Percentiles rank a stretch among this genome's conserved stretches.
Conservation (phyloP, 2,329 filamentous ascomycete genomes). For the Ceratocystis variospora region DNA sequence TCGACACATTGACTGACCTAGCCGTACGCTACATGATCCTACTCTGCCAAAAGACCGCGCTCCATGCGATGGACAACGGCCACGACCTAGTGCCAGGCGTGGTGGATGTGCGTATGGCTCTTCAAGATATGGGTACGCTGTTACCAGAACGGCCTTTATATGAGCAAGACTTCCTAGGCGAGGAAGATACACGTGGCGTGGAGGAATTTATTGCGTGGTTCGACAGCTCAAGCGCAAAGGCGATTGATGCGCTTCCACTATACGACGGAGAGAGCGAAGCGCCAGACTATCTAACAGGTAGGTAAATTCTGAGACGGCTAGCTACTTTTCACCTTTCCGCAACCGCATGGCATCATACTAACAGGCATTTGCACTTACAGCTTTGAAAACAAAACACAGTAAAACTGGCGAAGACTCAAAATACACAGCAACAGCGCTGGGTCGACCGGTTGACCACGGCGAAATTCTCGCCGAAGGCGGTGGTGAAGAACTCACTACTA, state of each 20-base stretch:
- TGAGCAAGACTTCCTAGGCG: constrained; percentile 54
- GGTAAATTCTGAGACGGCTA: background rate
- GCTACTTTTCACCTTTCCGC: background rate
- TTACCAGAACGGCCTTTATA: constrained; percentile 51
- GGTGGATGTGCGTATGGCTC: constrained; percentile 70
- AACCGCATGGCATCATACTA: constrained; percentile 9
- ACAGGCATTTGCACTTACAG: constrained; percentile 29
- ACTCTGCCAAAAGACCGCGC: constrained; percentile 58
- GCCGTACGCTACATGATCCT: constrained; percentile 66
- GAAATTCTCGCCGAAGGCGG: constrained; percentile 62
- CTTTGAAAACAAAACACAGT: constrained; percentile 82
- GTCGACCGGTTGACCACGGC: constrained; percentile 55
- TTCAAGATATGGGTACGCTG: constrained; percentile 67
- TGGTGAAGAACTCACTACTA: constrained; percentile 46
- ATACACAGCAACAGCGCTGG: constrained; percentile 72
- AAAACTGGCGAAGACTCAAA: constrained; percentile 78
- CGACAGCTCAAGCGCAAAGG: constrained; percentile 55
- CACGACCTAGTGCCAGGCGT: constrained; percentile 40
- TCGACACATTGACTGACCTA: constrained; percentile 80
- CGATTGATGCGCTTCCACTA: constrained; percentile 69
- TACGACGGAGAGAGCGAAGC: constrained; percentile 51
- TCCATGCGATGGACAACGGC: constrained; percentile 55
- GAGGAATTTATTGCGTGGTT: constrained; percentile 72
- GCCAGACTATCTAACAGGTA: constrained; percentile 57
- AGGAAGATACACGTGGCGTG: constrained; percentile 67